phyloP scores from a whole-genome alignment of 768 basidiomycete genomes.

The Macrocybe gigantea region DNA sequence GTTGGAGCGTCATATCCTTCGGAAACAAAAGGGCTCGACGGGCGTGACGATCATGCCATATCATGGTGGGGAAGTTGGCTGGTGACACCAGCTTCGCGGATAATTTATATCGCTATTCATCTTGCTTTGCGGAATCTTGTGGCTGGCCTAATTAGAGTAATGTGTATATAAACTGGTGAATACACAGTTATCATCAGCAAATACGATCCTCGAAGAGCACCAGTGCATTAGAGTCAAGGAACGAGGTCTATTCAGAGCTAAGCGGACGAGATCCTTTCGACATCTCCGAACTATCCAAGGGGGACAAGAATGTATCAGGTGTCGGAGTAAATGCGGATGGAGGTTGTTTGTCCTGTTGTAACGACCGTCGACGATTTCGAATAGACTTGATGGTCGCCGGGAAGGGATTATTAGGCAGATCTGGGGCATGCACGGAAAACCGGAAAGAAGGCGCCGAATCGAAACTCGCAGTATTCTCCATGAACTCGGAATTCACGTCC shows the following conservation, averaged over 20 bases:
- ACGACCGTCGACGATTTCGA: background rate
- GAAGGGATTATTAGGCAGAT: background rate
- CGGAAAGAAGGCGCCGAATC: conserved; percentile 20
- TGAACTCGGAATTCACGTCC: no score
- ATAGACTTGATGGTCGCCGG: background rate
- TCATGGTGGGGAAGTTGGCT: conserved; percentile 60
- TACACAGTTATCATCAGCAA: no score
- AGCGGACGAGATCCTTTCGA: no score
- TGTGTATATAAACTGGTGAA: no score
- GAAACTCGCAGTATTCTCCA: no score
- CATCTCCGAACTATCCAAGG: conserved; percentile 13
- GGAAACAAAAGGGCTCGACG: conserved; percentile 57
- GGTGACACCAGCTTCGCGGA: conserved; percentile 33
- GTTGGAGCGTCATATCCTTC: conserved; percentile 69
- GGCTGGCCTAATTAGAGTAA: no score
- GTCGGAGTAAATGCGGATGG: conserved; percentile 26
- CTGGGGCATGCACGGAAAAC: conserved; percentile 14
- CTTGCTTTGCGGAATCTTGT: conserved; percentile 2
- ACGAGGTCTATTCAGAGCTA: no score
- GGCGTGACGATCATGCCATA: conserved; percentile 57
- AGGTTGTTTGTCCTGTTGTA: conserved; percentile 4
- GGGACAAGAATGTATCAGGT: conserved; percentile 32
- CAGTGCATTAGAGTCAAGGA: no score
- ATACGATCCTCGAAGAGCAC: no score
- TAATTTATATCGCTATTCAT: conserved; percentile 2